These are phyloP conservation scores for Asterionellopsis glacialis DNA, from an alignment of 108 stramenopile species.

Conservation along the genomic window DNA sequence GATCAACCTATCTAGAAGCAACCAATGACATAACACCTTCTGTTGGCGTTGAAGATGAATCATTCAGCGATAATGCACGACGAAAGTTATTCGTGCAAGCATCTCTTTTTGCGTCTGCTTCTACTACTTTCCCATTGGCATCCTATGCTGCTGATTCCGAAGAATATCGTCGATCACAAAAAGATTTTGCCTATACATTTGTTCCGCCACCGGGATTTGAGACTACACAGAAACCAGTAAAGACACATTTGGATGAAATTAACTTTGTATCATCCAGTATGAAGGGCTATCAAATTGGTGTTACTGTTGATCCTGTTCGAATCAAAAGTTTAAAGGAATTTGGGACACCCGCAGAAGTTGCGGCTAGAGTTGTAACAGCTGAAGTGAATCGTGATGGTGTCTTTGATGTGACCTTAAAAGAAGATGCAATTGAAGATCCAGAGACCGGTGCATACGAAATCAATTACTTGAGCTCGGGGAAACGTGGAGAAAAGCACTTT, in stretches of 20 bases:
- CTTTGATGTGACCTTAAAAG: constrained; percentile 67
- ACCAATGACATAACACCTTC: too few relatives aligned
- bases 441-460: constrained; percentile 48
- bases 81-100: too few relatives aligned
- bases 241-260: constrained; percentile 80
- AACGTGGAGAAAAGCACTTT: constrained; percentile 68
- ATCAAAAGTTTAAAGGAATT: constrained; percentile 58
- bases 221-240: constrained; percentile 51
- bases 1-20: too few relatives aligned
- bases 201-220: background rate
- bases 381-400: constrained; percentile 84
- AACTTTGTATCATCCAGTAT: constrained; percentile 36
- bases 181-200: constrained; percentile 3
- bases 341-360: constrained; percentile 80
- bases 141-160: too few relatives aligned
- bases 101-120: too few relatives aligned
- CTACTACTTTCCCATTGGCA: too few relatives aligned
- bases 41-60: too few relatives aligned
- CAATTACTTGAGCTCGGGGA: constrained; percentile 63
- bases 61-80: too few relatives aligned
- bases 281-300: constrained; percentile 57
- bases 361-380: constrained; percentile 75
- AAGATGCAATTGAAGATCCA: constrained; percentile 52
- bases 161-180: too few relatives aligned
- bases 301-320: constrained; percentile 81